A percentile compares a stretch with the other conserved stretches of the same genome.
Conservation (phyloP, 2,329 filamentous ascomycete genomes). For the Phaeosphaeria sp. region DNA sequence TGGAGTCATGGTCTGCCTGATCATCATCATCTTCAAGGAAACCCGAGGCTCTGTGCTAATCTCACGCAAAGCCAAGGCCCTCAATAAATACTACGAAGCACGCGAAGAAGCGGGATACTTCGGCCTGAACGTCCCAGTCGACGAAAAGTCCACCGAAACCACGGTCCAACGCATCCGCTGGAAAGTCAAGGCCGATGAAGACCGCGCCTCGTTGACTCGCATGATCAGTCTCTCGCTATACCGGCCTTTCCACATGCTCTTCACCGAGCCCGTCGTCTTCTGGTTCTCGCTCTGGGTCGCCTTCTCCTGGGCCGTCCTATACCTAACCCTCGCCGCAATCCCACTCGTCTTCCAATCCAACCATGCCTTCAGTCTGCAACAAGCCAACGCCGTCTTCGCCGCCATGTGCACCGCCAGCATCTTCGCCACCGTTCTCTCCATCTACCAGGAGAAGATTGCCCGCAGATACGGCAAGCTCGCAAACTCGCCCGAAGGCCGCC, state of each 20-base stretch:
- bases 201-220: constrained; percentile 69
- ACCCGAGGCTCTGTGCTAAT: constrained; percentile 83
- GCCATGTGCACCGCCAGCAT: constrained; percentile 73
- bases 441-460: constrained; percentile 75
- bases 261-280: constrained; percentile 80
- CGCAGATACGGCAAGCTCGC: constrained; percentile 51
- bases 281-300: constrained; percentile 90
- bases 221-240: constrained; percentile 78
- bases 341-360: constrained; percentile 76
- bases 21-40: constrained; percentile 78
- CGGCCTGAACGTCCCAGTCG: constrained; percentile 57
- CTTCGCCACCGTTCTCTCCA: constrained; percentile 71
- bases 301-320: constrained; percentile 89
- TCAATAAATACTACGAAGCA: constrained; percentile 82
- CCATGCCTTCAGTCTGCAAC: constrained; percentile 71
- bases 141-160: constrained; percentile 27
- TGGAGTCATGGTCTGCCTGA: constrained; percentile 66
- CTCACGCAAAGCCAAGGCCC: constrained; percentile 71
- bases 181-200: constrained; percentile 80
- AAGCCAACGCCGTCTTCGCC: constrained; percentile 75
- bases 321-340: constrained; percentile 81
- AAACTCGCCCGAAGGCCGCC: constrained; percentile 71
- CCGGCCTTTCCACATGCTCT: constrained; percentile 78
- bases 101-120: constrained; percentile 70
- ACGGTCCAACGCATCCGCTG: constrained; percentile 71